Evolutionary conservation across 352 stramenopile species (phyloP).

Genomic region (Pythium chondricola): DNA sequence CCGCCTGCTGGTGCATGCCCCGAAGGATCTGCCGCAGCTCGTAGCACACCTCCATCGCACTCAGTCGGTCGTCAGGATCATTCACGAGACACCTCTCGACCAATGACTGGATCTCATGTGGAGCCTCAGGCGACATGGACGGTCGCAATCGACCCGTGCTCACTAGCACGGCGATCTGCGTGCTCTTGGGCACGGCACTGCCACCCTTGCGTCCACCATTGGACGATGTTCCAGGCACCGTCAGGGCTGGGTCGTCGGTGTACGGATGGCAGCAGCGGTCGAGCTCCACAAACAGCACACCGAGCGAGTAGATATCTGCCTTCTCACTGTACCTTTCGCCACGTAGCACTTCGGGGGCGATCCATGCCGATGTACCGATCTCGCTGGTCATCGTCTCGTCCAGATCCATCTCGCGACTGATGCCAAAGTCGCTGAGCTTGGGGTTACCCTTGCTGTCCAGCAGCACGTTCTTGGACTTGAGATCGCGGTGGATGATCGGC

Average conservation of each 20-base stretch:
- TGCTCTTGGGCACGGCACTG: conserved; percentile 4
- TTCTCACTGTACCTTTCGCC: conserved; percentile 23
- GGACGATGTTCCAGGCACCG: background rate
- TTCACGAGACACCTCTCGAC: conserved; percentile 11
- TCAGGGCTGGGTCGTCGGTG: background rate
- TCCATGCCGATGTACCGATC: conserved; percentile 20
- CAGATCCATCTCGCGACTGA: conserved; percentile 10
- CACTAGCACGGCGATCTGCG: conserved; percentile 17
- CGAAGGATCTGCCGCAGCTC: no score
- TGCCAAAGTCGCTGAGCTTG: conserved; percentile 19
- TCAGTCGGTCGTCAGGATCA: conserved; percentile 4
- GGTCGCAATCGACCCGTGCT: conserved; percentile 15
- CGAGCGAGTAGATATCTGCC: conserved; percentile 27
- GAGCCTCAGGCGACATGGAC: conserved; percentile 6
- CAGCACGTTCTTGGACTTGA: conserved; percentile 20
- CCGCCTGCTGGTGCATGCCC: no score
- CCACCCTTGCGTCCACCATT: background rate
- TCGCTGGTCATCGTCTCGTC: conserved; percentile 22
- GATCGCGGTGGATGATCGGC: conserved; percentile 16
- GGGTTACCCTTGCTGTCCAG: background rate
- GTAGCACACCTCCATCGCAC: background rate
- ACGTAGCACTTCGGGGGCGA: conserved; percentile 22
- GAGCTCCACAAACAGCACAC: conserved; percentile 21
- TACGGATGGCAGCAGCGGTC: conserved; percentile 18
- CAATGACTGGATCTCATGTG: conserved; percentile 5